These are phyloP conservation scores for Bonia amplexicaulis DNA, from an alignment of 176 grass and related monocot species.

Conservation along the genomic window DNA sequence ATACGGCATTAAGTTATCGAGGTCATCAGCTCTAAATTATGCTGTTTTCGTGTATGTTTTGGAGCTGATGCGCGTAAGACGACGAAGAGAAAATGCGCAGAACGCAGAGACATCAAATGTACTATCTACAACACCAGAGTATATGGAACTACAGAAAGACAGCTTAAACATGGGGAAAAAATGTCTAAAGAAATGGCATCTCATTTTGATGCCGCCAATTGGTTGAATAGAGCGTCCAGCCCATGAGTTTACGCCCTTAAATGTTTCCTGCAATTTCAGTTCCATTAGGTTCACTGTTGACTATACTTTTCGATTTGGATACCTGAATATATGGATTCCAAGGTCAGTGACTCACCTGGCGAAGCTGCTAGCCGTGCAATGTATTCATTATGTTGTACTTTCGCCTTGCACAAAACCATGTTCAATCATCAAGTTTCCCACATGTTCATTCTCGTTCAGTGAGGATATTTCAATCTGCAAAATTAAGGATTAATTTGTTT, in stretches of 20 bases:
- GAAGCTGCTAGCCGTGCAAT: not conserved
- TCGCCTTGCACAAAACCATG: conserved; percentile 42
- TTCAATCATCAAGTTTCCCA: conserved; percentile 14
- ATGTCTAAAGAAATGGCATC: not conserved
- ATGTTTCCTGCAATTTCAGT: not conserved
- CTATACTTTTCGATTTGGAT: not conserved
- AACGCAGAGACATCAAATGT: not conserved
- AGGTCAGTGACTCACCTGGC: not conserved
- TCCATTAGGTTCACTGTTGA: not conserved
- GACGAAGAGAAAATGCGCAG: not conserved
- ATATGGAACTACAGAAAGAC: not conserved
- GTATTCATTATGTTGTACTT: not conserved
- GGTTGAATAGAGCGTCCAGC: not conserved
- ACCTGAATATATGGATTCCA: not conserved
- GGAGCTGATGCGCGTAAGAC: not conserved
- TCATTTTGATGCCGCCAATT: not conserved
- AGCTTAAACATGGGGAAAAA: not conserved
- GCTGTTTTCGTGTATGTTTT: not conserved
- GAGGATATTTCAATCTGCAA: conserved; percentile 29
- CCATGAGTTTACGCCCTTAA: not conserved
- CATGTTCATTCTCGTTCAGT: not conserved
- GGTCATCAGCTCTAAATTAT: not conserved
- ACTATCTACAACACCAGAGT: not conserved
- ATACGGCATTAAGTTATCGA: not conserved
- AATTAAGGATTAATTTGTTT: conserved; percentile 3